Percentiles rank a stretch among this genome's conserved stretches.
These are phyloP conservation scores for Symbiodinium natans DNA, from an alignment of 73 alveolate genomes.

Conservation along the genomic window DNA sequence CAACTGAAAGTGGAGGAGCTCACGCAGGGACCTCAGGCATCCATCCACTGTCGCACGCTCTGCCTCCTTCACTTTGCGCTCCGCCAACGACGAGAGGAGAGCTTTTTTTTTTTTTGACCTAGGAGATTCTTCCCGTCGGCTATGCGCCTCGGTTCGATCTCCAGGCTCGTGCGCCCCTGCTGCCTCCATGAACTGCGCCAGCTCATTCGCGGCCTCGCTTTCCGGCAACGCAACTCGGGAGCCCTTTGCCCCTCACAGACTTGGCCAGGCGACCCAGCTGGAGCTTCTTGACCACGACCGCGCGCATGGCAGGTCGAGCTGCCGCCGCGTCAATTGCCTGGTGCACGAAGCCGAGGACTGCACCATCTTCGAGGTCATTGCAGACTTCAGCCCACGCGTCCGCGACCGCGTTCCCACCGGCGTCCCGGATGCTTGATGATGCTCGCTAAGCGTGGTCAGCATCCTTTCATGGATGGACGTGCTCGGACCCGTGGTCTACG, in stretches of 20 bases:
- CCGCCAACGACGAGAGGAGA: neutral
- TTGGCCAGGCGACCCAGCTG: too few species aligned
- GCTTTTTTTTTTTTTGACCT: too few species aligned
- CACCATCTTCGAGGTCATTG: neutral
- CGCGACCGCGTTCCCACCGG: neutral
- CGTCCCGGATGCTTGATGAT: too few species aligned
- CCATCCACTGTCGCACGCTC: neutral
- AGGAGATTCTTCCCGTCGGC: neutral
- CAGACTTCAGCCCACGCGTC: neutral
- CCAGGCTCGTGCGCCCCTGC: neutral
- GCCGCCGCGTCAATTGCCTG: too few species aligned
- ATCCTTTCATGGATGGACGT: too few species aligned
- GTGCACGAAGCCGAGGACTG: neutral
- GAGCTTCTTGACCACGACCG: too few species aligned
- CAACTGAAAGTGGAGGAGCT: neutral
- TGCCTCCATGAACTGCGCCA: neutral
- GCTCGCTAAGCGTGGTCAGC: too few species aligned
- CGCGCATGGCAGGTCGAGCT: too few species aligned
- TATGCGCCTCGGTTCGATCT: neutral
- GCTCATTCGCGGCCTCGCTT: neutral
- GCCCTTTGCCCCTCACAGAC: too few species aligned
- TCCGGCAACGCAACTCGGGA: too few species aligned
- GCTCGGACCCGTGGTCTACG: too few species aligned
- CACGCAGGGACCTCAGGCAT: neutral
- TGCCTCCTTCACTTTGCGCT: neutral